Evolutionary conservation across 2,329 filamentous ascomycete species (phyloP), one percentile per base, ranked within the genome.

Genomic region (Didymella arachidicola): DNA sequence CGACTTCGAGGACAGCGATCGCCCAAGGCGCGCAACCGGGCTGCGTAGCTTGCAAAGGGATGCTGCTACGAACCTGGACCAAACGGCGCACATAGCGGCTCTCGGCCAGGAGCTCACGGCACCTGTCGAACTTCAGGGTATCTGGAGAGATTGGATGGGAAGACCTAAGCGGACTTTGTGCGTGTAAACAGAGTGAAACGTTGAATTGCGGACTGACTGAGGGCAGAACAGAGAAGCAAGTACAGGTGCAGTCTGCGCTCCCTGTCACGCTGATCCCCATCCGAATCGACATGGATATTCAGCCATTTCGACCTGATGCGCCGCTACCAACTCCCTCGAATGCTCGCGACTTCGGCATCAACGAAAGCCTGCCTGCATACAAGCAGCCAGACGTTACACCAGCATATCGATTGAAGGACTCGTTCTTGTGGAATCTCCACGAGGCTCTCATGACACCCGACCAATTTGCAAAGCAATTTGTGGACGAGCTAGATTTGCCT

Each of bases 381-480:
- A 89, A 89, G 70, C 83, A 85, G 54, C 90, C 90, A 54, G 94
- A 97, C 62, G 79, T 86, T 61, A 93, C 93, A 14, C 88, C 93
- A 0, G 90, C 92, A 3, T 97, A 93, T 78, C 87, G 95, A 62
- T 83, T 99, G 57, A 93, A 96, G 70, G 95, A 99, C 70, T 90
- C 91, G n/a, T 98, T 99, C 70, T 80, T 97, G 51, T 99, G 95
- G 95, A 99, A 99, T 71, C 83, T 99, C 14, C 94, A 98, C 78
- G 95, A 99, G 80, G 91, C 92, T 0, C 82, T 97, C 58, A 91
- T 93, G 50, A 99, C 95, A 0, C 96, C 95, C 0, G 95, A 99
- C 72, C 91, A 96, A 72, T 99, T 98, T 74, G 95, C 95, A n/a
- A 86, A 90, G 68, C 88, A 86, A 1, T 87, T 98, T 65, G 93